Base-by-base conservation (phyloP, 1,139 yeast species). In the Zygosaccharomyces pseudobailii region DNA sequence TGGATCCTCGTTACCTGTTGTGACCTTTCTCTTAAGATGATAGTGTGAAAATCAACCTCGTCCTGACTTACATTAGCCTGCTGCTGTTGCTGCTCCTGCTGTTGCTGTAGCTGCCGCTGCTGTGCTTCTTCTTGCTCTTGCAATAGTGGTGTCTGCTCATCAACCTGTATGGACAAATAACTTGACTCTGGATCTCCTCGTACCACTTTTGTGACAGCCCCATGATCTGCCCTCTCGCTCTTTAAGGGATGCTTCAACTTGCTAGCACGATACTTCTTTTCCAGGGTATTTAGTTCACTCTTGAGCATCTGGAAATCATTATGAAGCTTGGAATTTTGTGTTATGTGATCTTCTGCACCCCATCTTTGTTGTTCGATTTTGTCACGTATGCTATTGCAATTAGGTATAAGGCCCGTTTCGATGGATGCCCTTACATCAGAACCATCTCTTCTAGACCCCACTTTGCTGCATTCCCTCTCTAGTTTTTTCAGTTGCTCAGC, bases 41-140 rank as follows among this genome's bases (percentile, higher is more conserved):
- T 68, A 3, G 78, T 59, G 57, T 88, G 95, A 55, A 85, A 82
- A 57, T 83, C 88, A n/a, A 87, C 69, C 43, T 87, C 95, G 7
- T 86, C 78, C 51, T 82, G 74, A 36, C 78, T 73, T 5, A 76
- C 68, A 23, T 71, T 66, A 44, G 73, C 73, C 42, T 69, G 67
- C 40, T 62, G 69, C 38, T 63, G 66, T 40, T 53, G 17, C 17
- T 13, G 17, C 17, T 13, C 17, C 17, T 13, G 17, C 17, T 13
- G 17, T 13, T 13, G 68, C 43, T 55, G 66, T 39, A 52, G 56
- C 24, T 58, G 48, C 13, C 52, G 50, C 8, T 63, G 64, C 3
- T 62, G 61, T 6, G 45, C 54, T 36, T 22, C 40, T 20, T 36
- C 48, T 20, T 65, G 70, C 17, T 54, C 50, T 1, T 57, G 38